Conservation (phyloP, 1,139 yeast species). For the Pneumocystis canis region DNA sequence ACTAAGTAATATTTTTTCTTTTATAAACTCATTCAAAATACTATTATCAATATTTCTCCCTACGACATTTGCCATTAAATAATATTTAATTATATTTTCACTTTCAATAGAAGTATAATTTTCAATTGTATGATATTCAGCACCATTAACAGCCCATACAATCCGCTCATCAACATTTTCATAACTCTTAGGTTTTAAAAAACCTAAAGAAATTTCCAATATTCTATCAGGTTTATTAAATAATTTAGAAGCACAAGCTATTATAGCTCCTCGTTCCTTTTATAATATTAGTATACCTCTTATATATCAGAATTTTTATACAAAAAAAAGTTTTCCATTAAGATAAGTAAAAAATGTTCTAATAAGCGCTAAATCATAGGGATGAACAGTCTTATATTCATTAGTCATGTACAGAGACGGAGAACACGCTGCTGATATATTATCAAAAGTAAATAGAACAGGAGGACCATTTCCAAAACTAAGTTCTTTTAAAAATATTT, state of each 20-base stretch:
- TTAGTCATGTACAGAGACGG: constrained; percentile 9
- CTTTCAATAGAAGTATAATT: neutral
- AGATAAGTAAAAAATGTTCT: constrained; percentile 6
- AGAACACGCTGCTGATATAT: constrained; percentile 5
- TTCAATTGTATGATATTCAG: neutral
- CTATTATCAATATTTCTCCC: neutral
- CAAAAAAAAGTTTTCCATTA: constrained; percentile 2
- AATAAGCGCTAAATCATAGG: constrained; percentile 8
- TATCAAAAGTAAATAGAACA: constrained; percentile 9
- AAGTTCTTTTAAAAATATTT: constrained; percentile 6
- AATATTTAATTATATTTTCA: neutral
- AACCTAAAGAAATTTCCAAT: neutral
- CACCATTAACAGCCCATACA: neutral
- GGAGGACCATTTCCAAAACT: constrained; percentile 7
- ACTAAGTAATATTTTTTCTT: neutral
- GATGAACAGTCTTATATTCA: constrained; percentile 6
- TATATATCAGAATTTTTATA: neutral
- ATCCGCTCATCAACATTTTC: neutral
- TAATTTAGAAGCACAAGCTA: neutral
- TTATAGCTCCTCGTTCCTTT: neutral
- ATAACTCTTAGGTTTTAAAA: neutral
- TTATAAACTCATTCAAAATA: neutral
- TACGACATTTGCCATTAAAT: neutral
- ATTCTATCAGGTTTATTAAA: neutral
- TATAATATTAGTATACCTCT: neutral